Base-by-base conservation (phyloP, 2,329 filamentous ascomycete species). In the Conoideocrella luteorostrata region DNA sequence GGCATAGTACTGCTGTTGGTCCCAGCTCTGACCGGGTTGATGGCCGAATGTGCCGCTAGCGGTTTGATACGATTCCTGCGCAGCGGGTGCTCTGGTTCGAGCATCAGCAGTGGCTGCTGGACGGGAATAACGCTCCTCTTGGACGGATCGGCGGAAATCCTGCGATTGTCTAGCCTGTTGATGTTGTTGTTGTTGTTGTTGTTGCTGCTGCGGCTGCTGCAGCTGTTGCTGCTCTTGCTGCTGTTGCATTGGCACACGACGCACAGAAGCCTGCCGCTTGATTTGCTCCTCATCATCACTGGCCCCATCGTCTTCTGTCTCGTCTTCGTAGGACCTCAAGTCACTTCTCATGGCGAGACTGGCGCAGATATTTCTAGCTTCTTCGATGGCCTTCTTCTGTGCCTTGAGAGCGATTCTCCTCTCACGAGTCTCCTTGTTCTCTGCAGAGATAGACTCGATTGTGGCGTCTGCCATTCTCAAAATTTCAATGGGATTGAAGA, bases 401-500 rank as follows among this genome's bases (percentile, higher is more conserved):
- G 56, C 52, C 58, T 71, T 72, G 42, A 75, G 63, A 1, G 67
- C 61, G 48, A 68, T 59, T 41, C 72, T 65, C n/a, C 70, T 60
- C 23, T 75, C 71, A 4, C 72, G 62, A 1, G 71, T 74, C 58
- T 73, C 70, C 61, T 72, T 73, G 53, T 74, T 74, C 59, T 75
- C 72, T 1, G 71, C 70, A 0, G 71, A 71, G 39, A 75, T 75
- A 24, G 66, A 68, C 54, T 75, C 71, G 28, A 75, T 65, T 4
- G 63, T 63, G 4, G 59, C 46, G 45, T 69, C 64, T 18, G 52
- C 59, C 69, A 75, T 71, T 49, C 64, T 62, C 34, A 75, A 55
- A 26, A 75, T 69, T 57, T 71, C 68, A n/a, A 72, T 67, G 7
- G 71, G 70, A 52, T 75, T 73, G 56, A 75, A 75, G 22, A 75